Conservation (phyloP, 768 basidiomycete genomes). For the Pleurotus eryngii region DNA sequence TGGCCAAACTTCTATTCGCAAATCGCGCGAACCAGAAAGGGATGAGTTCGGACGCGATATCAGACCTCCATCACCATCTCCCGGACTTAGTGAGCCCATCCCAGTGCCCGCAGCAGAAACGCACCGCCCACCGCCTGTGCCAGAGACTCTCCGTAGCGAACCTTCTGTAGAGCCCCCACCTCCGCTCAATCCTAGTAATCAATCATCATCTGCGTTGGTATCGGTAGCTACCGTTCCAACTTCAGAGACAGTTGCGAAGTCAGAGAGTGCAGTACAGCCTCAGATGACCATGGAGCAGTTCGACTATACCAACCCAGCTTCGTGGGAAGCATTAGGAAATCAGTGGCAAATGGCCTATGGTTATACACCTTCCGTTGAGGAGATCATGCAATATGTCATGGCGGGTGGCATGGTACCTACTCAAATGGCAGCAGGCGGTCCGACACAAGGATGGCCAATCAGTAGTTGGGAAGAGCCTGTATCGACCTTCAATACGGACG, state of each 20-base stretch:
- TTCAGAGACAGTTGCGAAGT: conserved; percentile 28
- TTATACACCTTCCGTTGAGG: conserved; percentile 64
- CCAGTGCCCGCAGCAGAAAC: conserved; percentile 15
- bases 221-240: conserved; percentile 31
- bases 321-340: conserved; percentile 80
- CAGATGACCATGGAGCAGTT: conserved; percentile 48
- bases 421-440: conserved; percentile 13
- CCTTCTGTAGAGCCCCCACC: conserved; percentile 40
- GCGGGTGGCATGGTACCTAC: conserved; percentile 22
- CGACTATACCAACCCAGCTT: conserved; percentile 66
- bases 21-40: conserved; percentile 41
- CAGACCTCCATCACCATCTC: conserved; percentile 48
- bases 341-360: conserved; percentile 75
- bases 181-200: conserved; percentile 43
- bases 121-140: conserved; percentile 17
- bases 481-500: conserved; percentile 12
- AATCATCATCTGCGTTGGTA: conserved; percentile 38
- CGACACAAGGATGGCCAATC: conserved; percentile 13
- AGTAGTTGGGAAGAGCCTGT: conserved; percentile 5
- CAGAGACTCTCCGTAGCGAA: conserved; percentile 23
- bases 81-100: conserved; percentile 15
- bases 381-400: conserved; percentile 75
- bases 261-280: conserved; percentile 11
- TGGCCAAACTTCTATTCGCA: conserved; percentile 14
- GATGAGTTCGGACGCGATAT: conserved; percentile 89